These are phyloP conservation scores for Phlebiopsis flavidoalba DNA, from an alignment of 768 basidiomycete genomes.

Conservation along the genomic window DNA sequence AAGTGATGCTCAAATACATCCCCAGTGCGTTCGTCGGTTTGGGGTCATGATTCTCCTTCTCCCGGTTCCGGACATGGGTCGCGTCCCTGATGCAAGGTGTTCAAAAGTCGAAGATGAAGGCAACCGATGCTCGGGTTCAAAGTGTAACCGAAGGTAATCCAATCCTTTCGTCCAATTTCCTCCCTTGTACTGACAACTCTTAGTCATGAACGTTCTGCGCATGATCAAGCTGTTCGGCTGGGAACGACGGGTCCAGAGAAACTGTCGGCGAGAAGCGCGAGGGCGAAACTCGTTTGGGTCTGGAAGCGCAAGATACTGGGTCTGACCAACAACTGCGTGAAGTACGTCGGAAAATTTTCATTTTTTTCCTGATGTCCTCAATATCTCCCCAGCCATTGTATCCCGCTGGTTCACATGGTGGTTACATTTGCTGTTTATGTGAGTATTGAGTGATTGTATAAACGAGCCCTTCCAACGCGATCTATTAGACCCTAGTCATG, in stretches of 20 bases:
- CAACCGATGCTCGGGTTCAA: conserved; percentile 42
- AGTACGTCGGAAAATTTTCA: conserved; percentile 24
- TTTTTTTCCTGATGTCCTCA: not conserved
- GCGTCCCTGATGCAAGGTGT: conserved; percentile 30
- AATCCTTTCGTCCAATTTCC: not conserved
- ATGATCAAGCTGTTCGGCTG: conserved; percentile 44
- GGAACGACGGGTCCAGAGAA: conserved; percentile 42
- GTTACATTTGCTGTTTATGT: conserved; percentile 56
- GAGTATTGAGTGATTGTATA: conserved; percentile 15
- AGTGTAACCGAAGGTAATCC: conserved; percentile 34
- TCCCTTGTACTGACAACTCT: not conserved
- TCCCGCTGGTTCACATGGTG: conserved; percentile 60
- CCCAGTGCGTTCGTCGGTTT: conserved; percentile 36
- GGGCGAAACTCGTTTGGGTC: conserved; percentile 49
- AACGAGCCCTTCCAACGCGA: too few species aligned
- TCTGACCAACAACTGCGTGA: conserved; percentile 36
- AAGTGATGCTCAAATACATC: conserved; percentile 5
- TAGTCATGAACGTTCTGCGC: conserved; percentile 29
- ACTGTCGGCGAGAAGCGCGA: conserved; percentile 51
- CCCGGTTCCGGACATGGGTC: conserved; percentile 39
- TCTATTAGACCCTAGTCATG: conserved; percentile 29
- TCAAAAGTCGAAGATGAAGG: conserved; percentile 37
- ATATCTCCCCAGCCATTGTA: conserved; percentile 35
- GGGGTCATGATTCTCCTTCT: conserved; percentile 34
- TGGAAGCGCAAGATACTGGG: conserved; percentile 47